phyloP scores from a whole-genome alignment of 805 yeast genomes.

The Candida chilensis region DNA sequence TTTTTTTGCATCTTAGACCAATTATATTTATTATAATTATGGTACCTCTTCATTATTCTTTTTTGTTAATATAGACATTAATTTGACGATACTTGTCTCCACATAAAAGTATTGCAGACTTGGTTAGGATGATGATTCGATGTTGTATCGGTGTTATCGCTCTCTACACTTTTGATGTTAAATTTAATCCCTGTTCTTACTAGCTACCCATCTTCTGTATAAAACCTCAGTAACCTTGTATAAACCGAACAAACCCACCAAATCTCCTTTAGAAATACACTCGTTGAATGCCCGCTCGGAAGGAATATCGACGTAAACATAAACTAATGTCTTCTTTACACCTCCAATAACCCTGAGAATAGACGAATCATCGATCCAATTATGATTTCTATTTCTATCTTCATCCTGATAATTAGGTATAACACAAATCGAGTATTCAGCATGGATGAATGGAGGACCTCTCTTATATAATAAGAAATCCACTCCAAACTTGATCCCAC shows the following conservation, averaged over 20 bases:
- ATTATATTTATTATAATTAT: no score
- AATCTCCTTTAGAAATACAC: constrained; percentile 8
- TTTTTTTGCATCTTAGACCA: no score
- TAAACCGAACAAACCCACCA: constrained; percentile 22
- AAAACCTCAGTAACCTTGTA: constrained; percentile 57
- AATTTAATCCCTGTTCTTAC: constrained; percentile 64
- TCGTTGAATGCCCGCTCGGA: constrained; percentile 15
- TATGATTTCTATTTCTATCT: constrained; percentile 28
- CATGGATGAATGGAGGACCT: constrained; percentile 96
- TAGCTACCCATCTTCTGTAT: constrained; percentile 80
- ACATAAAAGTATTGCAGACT: no score
- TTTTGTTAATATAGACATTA: no score
- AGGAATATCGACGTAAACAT: constrained; percentile 59
- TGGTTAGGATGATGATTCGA: no score
- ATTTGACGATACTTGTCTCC: no score
- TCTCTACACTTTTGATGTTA: constrained; percentile 5
- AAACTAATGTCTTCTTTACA: constrained; percentile 70
- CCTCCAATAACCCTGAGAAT: constrained; percentile 77
- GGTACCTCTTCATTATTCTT: no score
- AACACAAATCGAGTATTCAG: constrained; percentile 68
- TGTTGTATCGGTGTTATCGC: no score
- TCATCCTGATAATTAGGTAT: constrained; percentile 23
- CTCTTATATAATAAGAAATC: constrained; percentile 74
- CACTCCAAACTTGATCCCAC: constrained; percentile 90
- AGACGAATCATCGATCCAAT: constrained; percentile 51